A percentile compares a stretch with the other conserved stretches of the same genome.
These are phyloP conservation scores for Pseudocercospora musae DNA, from an alignment of 2,329 filamentous ascomycete genomes.

Conservation along the genomic window DNA sequence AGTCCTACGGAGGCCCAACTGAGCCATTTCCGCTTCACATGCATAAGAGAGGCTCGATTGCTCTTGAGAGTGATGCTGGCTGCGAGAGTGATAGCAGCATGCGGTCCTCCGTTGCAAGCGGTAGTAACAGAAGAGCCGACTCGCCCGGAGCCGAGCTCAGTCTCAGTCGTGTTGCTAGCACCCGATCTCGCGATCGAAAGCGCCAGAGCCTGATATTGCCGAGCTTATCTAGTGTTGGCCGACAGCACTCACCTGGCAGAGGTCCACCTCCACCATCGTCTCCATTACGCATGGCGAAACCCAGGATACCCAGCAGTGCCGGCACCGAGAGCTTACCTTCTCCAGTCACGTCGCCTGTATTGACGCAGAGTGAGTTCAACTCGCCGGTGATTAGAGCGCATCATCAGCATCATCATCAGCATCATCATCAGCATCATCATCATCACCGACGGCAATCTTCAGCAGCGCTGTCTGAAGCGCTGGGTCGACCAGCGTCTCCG, in stretches of 20 bases:
- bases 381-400: constrained; percentile 63
- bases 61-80: constrained; percentile 77
- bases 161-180: constrained; percentile 69
- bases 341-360: constrained; percentile 83
- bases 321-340: constrained; percentile 66
- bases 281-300: constrained; percentile 80
- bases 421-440: constrained; percentile 54
- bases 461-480: constrained; percentile 69
- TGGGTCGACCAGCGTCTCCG: constrained; percentile 71
- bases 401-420: constrained; percentile 39
- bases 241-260: constrained; percentile 85
- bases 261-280: constrained; percentile 66
- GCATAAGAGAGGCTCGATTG: constrained; percentile 68
- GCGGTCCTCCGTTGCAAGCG: constrained; percentile 70
- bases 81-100: constrained; percentile 87
- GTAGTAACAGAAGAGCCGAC: constrained; percentile 62
- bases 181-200: constrained; percentile 69
- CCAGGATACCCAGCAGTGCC: constrained; percentile 60
- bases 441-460: constrained; percentile 91
- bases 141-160: constrained; percentile 86
- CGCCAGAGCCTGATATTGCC: constrained; percentile 82
- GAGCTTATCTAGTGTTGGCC: constrained; percentile 62
- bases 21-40: constrained; percentile 56
- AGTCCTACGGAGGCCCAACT: constrained; percentile 64
- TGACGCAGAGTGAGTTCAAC: constrained; percentile 76